Conservation (phyloP, 169 alveolate genomes). For the Cryptosporidium xiaoi region DNA sequence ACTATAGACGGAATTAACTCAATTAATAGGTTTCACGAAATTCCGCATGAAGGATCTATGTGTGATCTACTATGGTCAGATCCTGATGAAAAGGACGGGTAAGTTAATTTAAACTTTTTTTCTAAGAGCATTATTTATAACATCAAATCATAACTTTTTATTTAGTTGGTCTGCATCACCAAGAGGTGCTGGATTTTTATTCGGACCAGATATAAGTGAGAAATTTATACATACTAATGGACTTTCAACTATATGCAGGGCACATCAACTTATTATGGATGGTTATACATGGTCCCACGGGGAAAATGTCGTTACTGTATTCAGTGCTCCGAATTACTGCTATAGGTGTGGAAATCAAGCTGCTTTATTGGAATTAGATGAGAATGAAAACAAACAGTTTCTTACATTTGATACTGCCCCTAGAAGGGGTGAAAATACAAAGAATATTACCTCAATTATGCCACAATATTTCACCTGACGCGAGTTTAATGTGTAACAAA, state of each 20-base stretch:
- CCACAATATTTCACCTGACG: constrained; percentile 66
- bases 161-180: constrained; percentile 94
- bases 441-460: constrained; percentile 15
- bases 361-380: constrained; percentile 95
- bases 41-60: constrained; percentile 98
- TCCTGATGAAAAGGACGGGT: constrained; percentile 92
- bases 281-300: constrained; percentile 93
- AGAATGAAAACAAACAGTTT: constrained; percentile 88
- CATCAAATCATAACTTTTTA: constrained; percentile 11
- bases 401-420: constrained; percentile 91
- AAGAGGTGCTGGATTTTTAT: constrained; percentile 98
- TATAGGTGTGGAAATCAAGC: constrained; percentile 95
- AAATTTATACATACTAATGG: constrained; percentile 92
- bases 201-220: constrained; percentile 94
- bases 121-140: constrained; percentile 6
- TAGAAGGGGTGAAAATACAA: constrained; percentile 79
- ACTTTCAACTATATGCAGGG: constrained; percentile 93
- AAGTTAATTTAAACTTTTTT: constrained; percentile 14
- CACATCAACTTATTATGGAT: constrained; percentile 95
- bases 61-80: constrained; percentile 99
- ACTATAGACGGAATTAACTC: constrained; percentile 93
- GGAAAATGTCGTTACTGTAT: constrained; percentile 92
- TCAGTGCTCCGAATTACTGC: constrained; percentile 96
- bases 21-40: constrained; percentile 87
- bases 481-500: not conserved